Percentiles rank a stretch among this genome's conserved stretches.
phyloP scores from a whole-genome alignment of 2,329 filamentous ascomycete species.

The Sclerotinia spermophila region DNA sequence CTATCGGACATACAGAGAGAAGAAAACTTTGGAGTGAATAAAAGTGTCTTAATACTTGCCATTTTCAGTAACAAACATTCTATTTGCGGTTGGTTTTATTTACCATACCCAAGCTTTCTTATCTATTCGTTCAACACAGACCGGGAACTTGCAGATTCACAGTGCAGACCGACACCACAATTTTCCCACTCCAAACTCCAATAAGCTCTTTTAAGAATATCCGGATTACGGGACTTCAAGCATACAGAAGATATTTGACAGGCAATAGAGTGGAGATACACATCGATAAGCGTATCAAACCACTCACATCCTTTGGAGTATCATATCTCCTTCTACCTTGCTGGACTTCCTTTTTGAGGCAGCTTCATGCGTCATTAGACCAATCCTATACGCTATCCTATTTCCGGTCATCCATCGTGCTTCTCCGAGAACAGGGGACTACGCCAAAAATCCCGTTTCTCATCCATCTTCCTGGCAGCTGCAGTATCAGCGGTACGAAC shows the following conservation, averaged over 20 bases:
- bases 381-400: constrained; percentile 1
- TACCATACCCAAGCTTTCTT: constrained; percentile 16
- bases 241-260: constrained; percentile 6
- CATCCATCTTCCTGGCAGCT: constrained; percentile 23
- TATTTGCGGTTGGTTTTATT: constrained; percentile 12
- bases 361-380: constrained; percentile 1
- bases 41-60: not conserved
- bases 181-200: constrained; percentile 13
- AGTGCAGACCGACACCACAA: constrained; percentile 19
- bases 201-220: constrained; percentile 16
- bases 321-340: constrained; percentile 7
- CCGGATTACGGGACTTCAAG: constrained; percentile 10
- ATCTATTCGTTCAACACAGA: constrained; percentile 17
- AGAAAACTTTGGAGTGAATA: not conserved
- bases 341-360: constrained; percentile 14
- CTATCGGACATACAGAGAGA: not conserved
- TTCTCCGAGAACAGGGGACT: constrained; percentile 31
- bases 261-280: constrained; percentile 15
- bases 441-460: constrained; percentile 21
- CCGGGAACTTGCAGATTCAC: constrained; percentile 16
- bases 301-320: constrained; percentile 12
- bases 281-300: constrained; percentile 11
- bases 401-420: constrained; percentile 25
- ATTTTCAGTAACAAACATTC: constrained; percentile 5
- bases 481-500: constrained; percentile 31